Percentiles rank a stretch among this genome's conserved stretches.
Conservation (phyloP, 2,329 filamentous ascomycete genomes). For the Clonostachys solani region DNA sequence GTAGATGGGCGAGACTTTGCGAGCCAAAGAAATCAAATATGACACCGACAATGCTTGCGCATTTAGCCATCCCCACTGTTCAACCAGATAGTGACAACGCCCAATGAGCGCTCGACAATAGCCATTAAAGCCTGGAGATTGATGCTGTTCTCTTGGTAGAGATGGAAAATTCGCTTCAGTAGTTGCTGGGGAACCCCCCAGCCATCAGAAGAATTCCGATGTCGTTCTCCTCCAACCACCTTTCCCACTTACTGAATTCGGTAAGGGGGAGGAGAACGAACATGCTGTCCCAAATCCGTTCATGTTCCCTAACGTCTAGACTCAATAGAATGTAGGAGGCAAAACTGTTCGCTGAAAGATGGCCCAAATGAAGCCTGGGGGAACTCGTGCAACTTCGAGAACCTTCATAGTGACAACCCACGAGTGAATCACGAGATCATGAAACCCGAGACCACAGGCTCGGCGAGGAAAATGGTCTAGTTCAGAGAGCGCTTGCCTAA, state of each 20-base stretch:
- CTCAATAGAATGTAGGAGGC: conserved; percentile 22
- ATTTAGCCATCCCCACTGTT: conserved; percentile 63
- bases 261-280: conserved; percentile 58
- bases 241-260: conserved; percentile 55
- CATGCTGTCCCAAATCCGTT: conserved; percentile 52
- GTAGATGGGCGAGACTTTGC: conserved; percentile 55
- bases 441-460: conserved; percentile 46
- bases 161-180: conserved; percentile 50
- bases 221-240: conserved; percentile 26
- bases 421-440: conserved; percentile 39
- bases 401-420: conserved; percentile 57
- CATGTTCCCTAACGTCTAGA: conserved; percentile 42
- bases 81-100: conserved; percentile 59
- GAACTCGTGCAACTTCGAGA: conserved; percentile 44
- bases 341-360: conserved; percentile 40
- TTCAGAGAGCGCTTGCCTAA: background rate
- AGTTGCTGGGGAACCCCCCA: conserved; percentile 57
- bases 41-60: conserved; percentile 50
- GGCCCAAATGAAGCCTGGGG: conserved; percentile 58
- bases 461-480: conserved; percentile 24
- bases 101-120: conserved; percentile 57
- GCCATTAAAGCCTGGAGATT: conserved; percentile 59
- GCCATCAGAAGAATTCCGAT: conserved; percentile 38
- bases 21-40: conserved; percentile 67
- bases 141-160: conserved; percentile 53